These are phyloP conservation scores for Plectranthus barbatus DNA, from an alignment of 257 asterid genomes.

Conservation along the genomic window DNA sequence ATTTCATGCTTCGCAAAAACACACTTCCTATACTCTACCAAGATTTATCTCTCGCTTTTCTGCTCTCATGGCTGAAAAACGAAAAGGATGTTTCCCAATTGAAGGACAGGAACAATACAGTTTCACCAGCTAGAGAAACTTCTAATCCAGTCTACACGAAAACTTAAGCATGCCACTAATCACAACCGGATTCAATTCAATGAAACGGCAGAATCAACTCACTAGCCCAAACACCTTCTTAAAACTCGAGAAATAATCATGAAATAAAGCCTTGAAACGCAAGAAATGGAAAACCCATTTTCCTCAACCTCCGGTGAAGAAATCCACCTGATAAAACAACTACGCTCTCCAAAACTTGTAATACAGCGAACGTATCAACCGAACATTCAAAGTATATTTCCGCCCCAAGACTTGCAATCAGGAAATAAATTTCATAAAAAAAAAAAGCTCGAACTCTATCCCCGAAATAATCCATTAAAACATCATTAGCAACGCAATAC, in stretches of 20 bases:
- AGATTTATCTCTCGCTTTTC: background rate
- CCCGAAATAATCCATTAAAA: background rate
- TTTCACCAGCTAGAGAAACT: background rate
- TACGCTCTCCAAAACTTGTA: background rate
- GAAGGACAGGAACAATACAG: background rate
- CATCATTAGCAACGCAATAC: background rate
- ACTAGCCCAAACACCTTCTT: too few species aligned
- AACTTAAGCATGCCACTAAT: background rate
- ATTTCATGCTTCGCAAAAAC: background rate
- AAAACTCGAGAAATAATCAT: background rate
- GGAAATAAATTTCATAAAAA: background rate
- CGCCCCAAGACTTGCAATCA: background rate
- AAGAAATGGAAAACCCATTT: background rate
- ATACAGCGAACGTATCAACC: background rate
- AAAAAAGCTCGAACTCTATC: background rate
- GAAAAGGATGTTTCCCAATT: too few species aligned
- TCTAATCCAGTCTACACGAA: background rate
- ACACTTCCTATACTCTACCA: background rate
- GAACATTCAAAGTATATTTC: background rate
- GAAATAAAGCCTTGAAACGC: background rate
- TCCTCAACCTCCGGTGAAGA: background rate
- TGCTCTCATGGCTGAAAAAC: too few species aligned
- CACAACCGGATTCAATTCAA: background rate
- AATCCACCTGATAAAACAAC: constrained; percentile 12
- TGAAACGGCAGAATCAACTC: background rate